These are phyloP conservation scores for Sordaria brevicollis DNA, from an alignment of 495 filamentous ascomycete species.

Conservation along the genomic window DNA sequence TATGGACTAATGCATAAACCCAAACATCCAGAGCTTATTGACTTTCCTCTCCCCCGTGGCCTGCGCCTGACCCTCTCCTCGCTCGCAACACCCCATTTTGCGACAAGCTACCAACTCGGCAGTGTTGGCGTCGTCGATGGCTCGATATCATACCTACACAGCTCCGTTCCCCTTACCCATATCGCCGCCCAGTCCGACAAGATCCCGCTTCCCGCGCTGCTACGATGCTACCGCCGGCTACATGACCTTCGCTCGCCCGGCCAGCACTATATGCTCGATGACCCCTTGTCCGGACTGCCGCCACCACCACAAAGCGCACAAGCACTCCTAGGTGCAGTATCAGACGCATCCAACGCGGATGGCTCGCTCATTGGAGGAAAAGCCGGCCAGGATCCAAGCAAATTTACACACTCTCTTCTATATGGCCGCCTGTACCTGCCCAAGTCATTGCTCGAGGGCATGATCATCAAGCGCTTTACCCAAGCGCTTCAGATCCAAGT, in stretches of 20 bases:
- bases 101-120: constrained; percentile 79
- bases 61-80: constrained; percentile 80
- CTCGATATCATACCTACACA: constrained; percentile 84
- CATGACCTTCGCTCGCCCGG: constrained; percentile 22
- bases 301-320: not conserved
- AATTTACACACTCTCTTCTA: constrained; percentile 45
- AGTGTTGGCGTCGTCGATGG: constrained; percentile 81
- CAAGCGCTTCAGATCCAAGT: constrained; percentile 71
- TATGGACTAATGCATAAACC: not conserved
- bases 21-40: constrained; percentile 57
- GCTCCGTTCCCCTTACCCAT: constrained; percentile 57
- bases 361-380: not conserved
- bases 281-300: not conserved
- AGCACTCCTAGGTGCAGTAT: not conserved
- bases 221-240: constrained; percentile 34
- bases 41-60: constrained; percentile 71
- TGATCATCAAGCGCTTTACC: constrained; percentile 74
- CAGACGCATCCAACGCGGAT: not conserved
- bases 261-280: constrained; percentile 1
- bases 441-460: constrained; percentile 70
- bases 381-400: not conserved
- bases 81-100: constrained; percentile 81
- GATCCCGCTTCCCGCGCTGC: constrained; percentile 36
- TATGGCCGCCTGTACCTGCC: constrained; percentile 88
- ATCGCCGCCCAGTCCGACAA: constrained; percentile 36